phyloP scores from a whole-genome alignment of 2,329 filamentous ascomycete species.

The Thielaviopsis cerberus region DNA sequence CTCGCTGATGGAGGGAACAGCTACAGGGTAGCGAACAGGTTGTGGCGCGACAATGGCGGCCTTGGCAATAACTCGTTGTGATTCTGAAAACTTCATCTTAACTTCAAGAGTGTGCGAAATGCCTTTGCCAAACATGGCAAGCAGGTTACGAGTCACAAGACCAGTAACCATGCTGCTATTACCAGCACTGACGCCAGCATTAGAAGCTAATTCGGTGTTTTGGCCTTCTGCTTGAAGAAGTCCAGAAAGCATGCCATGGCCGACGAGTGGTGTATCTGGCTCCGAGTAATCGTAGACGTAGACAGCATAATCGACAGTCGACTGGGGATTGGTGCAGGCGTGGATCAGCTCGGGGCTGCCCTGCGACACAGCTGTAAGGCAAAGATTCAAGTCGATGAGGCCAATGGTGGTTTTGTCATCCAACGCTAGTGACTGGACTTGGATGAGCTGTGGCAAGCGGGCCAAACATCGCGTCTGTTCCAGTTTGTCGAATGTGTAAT shows the following conservation, averaged over 20 bases:
- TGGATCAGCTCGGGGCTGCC: conserved; percentile 62
- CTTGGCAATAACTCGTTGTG: conserved; percentile 33
- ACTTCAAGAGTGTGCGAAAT: conserved; percentile 82
- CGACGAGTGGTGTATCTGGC: conserved; percentile 77
- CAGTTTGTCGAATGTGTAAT: conserved; percentile 87
- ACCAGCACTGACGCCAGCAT: conserved; percentile 21
- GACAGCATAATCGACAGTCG: conserved; percentile 72
- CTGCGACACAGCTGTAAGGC: conserved; percentile 60
- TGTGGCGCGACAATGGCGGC: background rate
- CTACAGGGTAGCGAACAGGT: background rate
- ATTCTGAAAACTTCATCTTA: conserved; percentile 66
- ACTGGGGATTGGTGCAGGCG: conserved; percentile 27
- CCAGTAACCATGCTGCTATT: conserved; percentile 59
- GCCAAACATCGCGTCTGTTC: conserved; percentile 80
- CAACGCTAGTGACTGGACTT: conserved; percentile 62
- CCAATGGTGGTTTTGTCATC: conserved; percentile 71
- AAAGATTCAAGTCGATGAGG: conserved; percentile 69
- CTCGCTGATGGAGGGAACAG: background rate
- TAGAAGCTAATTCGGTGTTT: too few species aligned
- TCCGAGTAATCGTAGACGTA: conserved; percentile 96
- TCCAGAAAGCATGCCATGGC: conserved; percentile 87
- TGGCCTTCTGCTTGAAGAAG: conserved; percentile 28
- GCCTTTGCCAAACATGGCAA: conserved; percentile 69
- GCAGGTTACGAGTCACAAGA: conserved; percentile 68
- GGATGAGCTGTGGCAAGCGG: conserved; percentile 59